Base-by-base conservation (phyloP, 78 protist genomes). In the Carpediemonas membranifera region DNA sequence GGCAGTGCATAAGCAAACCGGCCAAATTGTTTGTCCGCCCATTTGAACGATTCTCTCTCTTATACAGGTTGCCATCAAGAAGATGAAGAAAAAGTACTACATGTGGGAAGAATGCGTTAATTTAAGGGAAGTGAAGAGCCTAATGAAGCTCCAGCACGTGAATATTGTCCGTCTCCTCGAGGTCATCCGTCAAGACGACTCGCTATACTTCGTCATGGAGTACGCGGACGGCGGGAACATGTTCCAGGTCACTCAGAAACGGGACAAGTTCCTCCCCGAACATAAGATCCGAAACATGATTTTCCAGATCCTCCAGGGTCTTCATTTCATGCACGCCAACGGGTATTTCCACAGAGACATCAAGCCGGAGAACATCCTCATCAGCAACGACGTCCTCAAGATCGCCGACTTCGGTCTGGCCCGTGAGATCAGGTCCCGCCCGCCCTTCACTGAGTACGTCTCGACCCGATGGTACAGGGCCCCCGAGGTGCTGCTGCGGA, bases 391-490 rank as follows among this genome's bases (percentile, higher is more conserved):
- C 1, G 34, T 54, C 34, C 61, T 79, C 7, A 91, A 95, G 81
- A 66, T 95, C 0, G 99, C 96, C 19, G 99, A 92, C 74, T 88
- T 95, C 55, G 99, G 99, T 1, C 79, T 92, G 25, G 96, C 96
- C 7, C 71, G 90, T 3, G 95, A 88, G 60, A 85, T 88, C 31
- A 71, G 87, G 7, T 83, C 94, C 0, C 74, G 83, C 3, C 95
- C 96, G 28, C 98, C 96, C 5, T 88, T 60, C 75, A 88, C 98
- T 0, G 93, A 89, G 39, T 94, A 94, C 39, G 95, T 94, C 9
- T 84, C 92, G 7, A 94, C 98, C 0, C 69, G 98, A 16, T 94
- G 98, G 98, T 94, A 94, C 70, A 58, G 97, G 13, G 97, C 97
- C 16, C 97, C 97, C 1, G 78, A 71, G 37, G 68, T 94, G 11